Percentiles rank a stretch among this genome's conserved stretches.
Conservation (phyloP, 2,329 filamentous ascomycete genomes). For the Rutstroemia sydowiana region DNA sequence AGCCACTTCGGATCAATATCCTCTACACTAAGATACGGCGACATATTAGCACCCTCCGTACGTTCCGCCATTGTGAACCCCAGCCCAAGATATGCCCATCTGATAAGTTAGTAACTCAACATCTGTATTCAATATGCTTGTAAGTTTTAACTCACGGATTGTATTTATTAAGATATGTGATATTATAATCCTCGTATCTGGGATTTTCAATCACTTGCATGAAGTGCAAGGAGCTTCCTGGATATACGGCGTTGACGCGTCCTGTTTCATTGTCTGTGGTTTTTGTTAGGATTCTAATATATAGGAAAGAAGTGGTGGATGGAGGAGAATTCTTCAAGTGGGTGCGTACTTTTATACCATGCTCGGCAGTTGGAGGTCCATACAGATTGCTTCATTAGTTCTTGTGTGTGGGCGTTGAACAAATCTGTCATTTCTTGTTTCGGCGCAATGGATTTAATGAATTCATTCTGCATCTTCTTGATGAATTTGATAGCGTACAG, state of each 20-base stretch:
- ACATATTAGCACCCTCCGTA: not conserved
- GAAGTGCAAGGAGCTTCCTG: slow-evolving; percentile 44
- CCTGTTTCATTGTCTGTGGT: slow-evolving; percentile 36
- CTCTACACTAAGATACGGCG: slow-evolving; percentile 4
- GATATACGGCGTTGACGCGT: slow-evolving; percentile 41
- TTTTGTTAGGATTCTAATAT: not conserved
- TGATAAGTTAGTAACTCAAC: not conserved
- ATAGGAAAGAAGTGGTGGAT: not conserved
- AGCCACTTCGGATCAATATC: slow-evolving; percentile 3
- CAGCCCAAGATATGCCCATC: slow-evolving; percentile 8
- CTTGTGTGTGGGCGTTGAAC: slow-evolving; percentile 42
- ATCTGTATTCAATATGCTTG: not conserved
- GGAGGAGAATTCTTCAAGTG: too few species aligned
- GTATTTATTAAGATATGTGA: slow-evolving; percentile 30
- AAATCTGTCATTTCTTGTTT: slow-evolving; percentile 41
- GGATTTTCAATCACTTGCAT: slow-evolving; percentile 34
- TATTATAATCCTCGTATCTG: slow-evolving; percentile 39
- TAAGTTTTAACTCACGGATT: not conserved
- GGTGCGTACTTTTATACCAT: slow-evolving; percentile 24
- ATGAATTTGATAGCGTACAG: slow-evolving; percentile 24
- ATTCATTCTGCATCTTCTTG: slow-evolving; percentile 37
- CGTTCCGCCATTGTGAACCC: slow-evolving; percentile 1
- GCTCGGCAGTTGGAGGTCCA: slow-evolving; percentile 37
- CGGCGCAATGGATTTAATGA: slow-evolving; percentile 40
- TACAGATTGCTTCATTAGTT: slow-evolving; percentile 46